These are phyloP conservation scores for Arthroderma sp. DNA, from an alignment of 2,329 filamentous ascomycete species.

Conservation along the genomic window DNA sequence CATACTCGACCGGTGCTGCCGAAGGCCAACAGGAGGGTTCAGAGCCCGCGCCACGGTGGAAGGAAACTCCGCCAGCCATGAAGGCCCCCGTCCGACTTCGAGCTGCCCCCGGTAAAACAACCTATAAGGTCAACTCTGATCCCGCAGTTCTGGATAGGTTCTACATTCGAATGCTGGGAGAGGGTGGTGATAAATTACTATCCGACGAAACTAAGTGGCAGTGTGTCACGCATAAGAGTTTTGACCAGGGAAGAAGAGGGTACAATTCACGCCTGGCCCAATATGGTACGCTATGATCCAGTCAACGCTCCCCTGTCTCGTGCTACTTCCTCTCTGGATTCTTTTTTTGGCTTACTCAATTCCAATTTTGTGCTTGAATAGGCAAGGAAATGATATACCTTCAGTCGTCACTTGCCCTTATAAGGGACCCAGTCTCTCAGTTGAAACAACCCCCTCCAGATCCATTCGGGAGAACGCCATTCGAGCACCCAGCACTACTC, in stretches of 20 bases:
- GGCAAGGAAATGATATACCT: slow-evolving; percentile 52
- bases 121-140: slow-evolving; percentile 59
- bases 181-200: slow-evolving; percentile 57
- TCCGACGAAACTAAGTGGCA: slow-evolving; percentile 93
- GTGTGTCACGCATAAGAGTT: slow-evolving; percentile 94
- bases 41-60: slow-evolving; percentile 48
- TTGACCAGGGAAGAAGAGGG: slow-evolving; percentile 84
- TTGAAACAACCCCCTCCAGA: slow-evolving; percentile 28
- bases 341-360: too few relatives aligned
- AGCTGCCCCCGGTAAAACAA: slow-evolving; percentile 20
- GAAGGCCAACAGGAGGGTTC: slow-evolving; percentile 20
- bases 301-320: too few relatives aligned
- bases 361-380: slow-evolving; percentile 16
- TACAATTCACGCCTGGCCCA: slow-evolving; percentile 92
- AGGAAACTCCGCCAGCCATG: slow-evolving; percentile 54
- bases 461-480: slow-evolving; percentile 48
- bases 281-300: slow-evolving; percentile 46
- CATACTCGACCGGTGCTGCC: slow-evolving; percentile 16
- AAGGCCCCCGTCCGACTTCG: slow-evolving; percentile 48
- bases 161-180: slow-evolving; percentile 64
- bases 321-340: too few relatives aligned
- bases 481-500: slow-evolving; percentile 55
- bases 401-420: slow-evolving; percentile 50
- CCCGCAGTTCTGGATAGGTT: slow-evolving; percentile 61
- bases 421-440: slow-evolving; percentile 32